phyloP scores from a whole-genome alignment of 805 yeast species.

The Metschnikowia koreensis region DNA sequence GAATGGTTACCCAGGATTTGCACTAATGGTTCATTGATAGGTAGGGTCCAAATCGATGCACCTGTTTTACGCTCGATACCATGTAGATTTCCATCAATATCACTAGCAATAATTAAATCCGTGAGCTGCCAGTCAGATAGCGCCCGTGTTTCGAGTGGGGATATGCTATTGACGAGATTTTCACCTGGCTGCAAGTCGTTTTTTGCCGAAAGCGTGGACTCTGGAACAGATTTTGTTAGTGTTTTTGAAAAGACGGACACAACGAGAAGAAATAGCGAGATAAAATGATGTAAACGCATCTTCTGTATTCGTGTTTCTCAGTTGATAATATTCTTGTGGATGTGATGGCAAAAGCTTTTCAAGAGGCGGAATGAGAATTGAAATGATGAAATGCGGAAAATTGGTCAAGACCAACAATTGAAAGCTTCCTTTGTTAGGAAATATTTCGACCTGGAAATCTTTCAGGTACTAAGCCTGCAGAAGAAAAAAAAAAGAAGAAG shows the following conservation, averaged over 20 bases:
- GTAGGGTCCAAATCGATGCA: conserved; percentile 69
- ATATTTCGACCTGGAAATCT: background rate
- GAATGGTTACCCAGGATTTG: conserved; percentile 25
- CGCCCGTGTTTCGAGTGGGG: conserved; percentile 39
- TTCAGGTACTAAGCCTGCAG: background rate
- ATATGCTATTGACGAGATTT: conserved; percentile 17
- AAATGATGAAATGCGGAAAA: background rate
- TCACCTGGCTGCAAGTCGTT: background rate
- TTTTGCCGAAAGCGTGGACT: background rate
- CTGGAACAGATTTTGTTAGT: background rate
- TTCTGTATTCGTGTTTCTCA: background rate
- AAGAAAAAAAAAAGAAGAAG: background rate
- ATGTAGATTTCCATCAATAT: conserved; percentile 84
- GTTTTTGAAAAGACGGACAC: conserved; percentile 1
- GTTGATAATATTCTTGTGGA: background rate
- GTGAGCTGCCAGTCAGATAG: conserved; percentile 51
- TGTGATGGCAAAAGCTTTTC: background rate
- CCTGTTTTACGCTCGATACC: conserved; percentile 79
- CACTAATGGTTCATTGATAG: conserved; percentile 64
- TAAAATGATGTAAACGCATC: background rate
- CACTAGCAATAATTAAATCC: conserved; percentile 66
- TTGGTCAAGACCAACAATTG: background rate
- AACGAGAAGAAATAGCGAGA: background rate
- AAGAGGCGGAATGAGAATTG: background rate
- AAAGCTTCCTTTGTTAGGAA: background rate